Base-by-base conservation (phyloP, 2,329 filamentous ascomycete genomes). In the Dactylellina haptotyla region DNA sequence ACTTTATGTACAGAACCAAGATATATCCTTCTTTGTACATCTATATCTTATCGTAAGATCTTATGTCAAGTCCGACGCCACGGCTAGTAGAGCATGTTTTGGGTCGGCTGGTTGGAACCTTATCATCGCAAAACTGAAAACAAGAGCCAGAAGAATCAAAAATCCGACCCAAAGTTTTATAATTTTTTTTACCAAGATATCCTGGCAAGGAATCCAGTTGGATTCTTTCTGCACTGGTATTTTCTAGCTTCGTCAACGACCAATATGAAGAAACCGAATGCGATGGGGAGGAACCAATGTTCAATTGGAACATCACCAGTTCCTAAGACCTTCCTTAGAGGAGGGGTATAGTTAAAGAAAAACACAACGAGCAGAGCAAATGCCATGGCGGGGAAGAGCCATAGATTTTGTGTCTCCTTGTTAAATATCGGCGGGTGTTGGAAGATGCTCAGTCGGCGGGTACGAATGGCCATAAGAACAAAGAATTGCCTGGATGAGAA, bases 281-380 rank as follows among this genome's bases (percentile, higher is more conserved):
- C 85, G 79, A 90, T 87, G 0, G 91, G 90, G 54, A 94, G 78
- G 79, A 94, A 93, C 86, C 89, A 94, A 78, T 93, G 84, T 80
- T 90, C 90, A 0, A 88, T 87, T 0, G 90, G 89, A 0, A 93
- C 87, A 0, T 81, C 78, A 0, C 86, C 84, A 0, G 89, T 92
- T 16, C 81, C 84, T 1, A 92, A 81, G 0, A 86, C 83, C 0
- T 79, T 78, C 79, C 91, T 88, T 28, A 93, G 82, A 2, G 84
- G 82, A 0, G 89, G 88, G 1, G 90, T 86, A 78, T 93, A 92
- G 39, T 83, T 80, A 75, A 80, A 90, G 75, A 93, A 85, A 59
- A 93, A 85, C 4, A 87, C 88, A 81, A 93, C 89, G 18, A 84
- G 82, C 6, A 93, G 80, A 0, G 89, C 84, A 78, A 93, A 92